Evolutionary conservation across 2,329 filamentous ascomycete species (phyloP).

Genomic region (Xylaria sp.): DNA sequence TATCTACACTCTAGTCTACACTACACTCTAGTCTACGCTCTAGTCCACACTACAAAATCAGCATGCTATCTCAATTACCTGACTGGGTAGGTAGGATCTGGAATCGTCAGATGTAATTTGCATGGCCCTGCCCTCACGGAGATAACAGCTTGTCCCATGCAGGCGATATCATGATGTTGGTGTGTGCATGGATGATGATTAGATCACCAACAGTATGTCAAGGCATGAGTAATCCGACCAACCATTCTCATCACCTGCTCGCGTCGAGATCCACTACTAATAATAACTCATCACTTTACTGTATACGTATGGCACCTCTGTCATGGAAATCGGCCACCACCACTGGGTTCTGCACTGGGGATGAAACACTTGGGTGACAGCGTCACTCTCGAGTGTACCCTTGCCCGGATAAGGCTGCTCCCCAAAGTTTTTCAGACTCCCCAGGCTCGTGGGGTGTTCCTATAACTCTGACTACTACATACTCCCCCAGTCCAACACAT

Average conservation of each 20-base stretch:
- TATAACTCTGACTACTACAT: background rate
- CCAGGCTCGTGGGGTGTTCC: background rate
- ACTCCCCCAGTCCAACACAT: no score
- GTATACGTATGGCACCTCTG: no score
- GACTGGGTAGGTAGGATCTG: background rate
- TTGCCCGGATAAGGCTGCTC: background rate
- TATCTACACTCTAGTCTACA: no score
- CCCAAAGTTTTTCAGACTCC: background rate
- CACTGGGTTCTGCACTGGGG: background rate
- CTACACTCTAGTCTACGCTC: no score
- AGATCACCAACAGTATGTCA: background rate
- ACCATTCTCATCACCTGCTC: background rate
- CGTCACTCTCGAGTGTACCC: background rate
- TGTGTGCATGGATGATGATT: background rate
- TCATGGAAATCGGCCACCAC: no score
- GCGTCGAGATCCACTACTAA: conserved; percentile 7
- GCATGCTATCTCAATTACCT: background rate
- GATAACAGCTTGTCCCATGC: background rate
- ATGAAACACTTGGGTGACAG: conserved; percentile 8
- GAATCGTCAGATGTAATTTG: background rate
- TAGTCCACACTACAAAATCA: background rate
- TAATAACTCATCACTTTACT: background rate
- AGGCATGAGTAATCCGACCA: conserved; percentile 12
- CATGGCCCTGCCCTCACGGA: background rate
- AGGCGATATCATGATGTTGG: background rate